phyloP scores from a whole-genome alignment of 768 basidiomycete species.

The Pleurotus tuber-regium region DNA sequence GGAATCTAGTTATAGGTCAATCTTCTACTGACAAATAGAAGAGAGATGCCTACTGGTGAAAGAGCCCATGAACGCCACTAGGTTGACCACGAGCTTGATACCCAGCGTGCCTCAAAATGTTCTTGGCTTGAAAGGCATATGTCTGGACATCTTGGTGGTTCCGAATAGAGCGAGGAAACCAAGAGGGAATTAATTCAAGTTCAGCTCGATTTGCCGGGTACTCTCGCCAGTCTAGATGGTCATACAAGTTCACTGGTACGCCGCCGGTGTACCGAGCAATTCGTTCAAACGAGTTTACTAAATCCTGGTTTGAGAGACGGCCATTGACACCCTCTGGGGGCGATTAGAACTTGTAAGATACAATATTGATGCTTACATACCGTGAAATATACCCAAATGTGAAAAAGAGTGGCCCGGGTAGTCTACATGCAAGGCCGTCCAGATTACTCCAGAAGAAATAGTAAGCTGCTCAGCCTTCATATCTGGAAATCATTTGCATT shows the following conservation, averaged over 20 bases:
- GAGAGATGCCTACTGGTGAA: slow-evolving; percentile 63
- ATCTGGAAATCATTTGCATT: slow-evolving; percentile 38
- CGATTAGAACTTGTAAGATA: background rate
- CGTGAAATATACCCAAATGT: slow-evolving; percentile 92
- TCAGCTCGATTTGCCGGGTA: slow-evolving; percentile 26
- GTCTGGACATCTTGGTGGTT: slow-evolving; percentile 42
- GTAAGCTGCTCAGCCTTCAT: slow-evolving; percentile 60
- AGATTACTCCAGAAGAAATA: slow-evolving; percentile 82
- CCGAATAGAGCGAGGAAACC: slow-evolving; percentile 45
- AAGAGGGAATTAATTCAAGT: slow-evolving; percentile 32
- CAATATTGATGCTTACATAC: slow-evolving; percentile 48
- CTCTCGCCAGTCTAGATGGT: slow-evolving; percentile 59
- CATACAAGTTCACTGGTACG: slow-evolving; percentile 79
- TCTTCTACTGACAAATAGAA: background rate
- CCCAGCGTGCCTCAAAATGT: slow-evolving; percentile 65
- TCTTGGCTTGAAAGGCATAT: slow-evolving; percentile 59
- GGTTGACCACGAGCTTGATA: slow-evolving; percentile 79
- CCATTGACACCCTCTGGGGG: slow-evolving; percentile 89
- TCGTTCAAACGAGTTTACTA: slow-evolving; percentile 76
- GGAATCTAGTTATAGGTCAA: slow-evolving; percentile 55
- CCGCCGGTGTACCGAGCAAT: slow-evolving; percentile 75
- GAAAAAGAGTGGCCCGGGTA: slow-evolving; percentile 97
- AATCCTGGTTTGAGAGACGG: slow-evolving; percentile 92
- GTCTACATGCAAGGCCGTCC: slow-evolving; percentile 93
- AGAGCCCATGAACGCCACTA: slow-evolving; percentile 87